These are phyloP conservation scores for Solanum medicagineum DNA, from an alignment of 257 asterid species.

Conservation along the genomic window DNA sequence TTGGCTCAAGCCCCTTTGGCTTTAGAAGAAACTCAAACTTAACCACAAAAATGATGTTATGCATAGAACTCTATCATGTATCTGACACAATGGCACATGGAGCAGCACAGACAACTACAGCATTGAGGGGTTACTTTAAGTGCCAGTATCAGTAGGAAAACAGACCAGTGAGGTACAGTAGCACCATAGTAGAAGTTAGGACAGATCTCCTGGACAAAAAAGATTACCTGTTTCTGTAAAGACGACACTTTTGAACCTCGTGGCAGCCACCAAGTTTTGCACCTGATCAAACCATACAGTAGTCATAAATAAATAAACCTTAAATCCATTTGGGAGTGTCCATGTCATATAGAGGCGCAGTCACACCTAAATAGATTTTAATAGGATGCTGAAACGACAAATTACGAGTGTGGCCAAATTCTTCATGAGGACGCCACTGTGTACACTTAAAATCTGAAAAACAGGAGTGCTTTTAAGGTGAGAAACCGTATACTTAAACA, in stretches of 20 bases:
- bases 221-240: constrained; percentile 17
- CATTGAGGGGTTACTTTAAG: neutral
- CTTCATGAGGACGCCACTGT: constrained; percentile 61
- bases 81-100: neutral
- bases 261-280: constrained; percentile 80
- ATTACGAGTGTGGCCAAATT: constrained; percentile 58
- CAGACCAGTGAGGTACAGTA: neutral
- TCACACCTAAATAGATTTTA: constrained; percentile 81
- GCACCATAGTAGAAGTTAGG: neutral
- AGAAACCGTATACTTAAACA: neutral
- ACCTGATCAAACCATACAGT: constrained; percentile 29
- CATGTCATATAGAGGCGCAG: neutral
- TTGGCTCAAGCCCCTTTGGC: neutral
- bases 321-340: neutral
- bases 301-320: neutral
- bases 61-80: neutral
- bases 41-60: neutral
- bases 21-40: neutral
- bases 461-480: neutral
- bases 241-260: constrained; percentile 50
- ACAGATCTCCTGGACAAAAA: neutral
- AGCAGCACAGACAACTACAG: neutral
- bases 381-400: constrained; percentile 94
- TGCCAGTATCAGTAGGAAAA: neutral
- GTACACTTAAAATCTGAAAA: constrained; percentile 66